Evolutionary conservation across 257 asterid genomes (phyloP).

Genomic region (Solanum ossicruentum): DNA sequence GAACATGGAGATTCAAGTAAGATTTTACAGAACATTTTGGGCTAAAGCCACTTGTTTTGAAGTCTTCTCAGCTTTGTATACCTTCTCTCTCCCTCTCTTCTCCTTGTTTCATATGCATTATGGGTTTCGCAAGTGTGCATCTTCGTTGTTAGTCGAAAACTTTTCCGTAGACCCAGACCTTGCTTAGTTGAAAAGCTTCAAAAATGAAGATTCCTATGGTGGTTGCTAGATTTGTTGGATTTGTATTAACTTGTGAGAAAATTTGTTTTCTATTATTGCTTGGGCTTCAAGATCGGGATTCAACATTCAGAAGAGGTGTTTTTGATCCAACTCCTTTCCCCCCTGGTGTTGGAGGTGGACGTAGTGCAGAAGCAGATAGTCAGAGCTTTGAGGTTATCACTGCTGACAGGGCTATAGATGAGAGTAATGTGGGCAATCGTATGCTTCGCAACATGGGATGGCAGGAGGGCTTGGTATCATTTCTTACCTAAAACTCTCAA

Average conservation of each 20-base stretch:
- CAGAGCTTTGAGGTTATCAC: slow-evolving; percentile 85
- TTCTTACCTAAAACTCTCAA: slow-evolving; percentile 30
- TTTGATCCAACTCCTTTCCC: slow-evolving; percentile 95
- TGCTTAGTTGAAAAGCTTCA: slow-evolving; percentile 26
- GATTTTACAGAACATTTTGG: slow-evolving; percentile 15
- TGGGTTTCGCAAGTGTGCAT: background rate
- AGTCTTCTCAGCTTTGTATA: background rate
- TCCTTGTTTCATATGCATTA: background rate
- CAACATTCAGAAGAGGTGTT: slow-evolving; percentile 58
- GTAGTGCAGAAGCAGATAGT: slow-evolving; percentile 47
- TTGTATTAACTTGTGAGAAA: slow-evolving; percentile 62
- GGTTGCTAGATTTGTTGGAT: slow-evolving; percentile 40
- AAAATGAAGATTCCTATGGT: slow-evolving; percentile 46
- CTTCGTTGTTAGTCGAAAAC: slow-evolving; percentile 8
- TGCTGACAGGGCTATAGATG: slow-evolving; percentile 84
- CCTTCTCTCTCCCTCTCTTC: background rate
- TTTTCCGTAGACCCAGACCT: slow-evolving; percentile 23
- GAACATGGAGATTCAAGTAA: slow-evolving; percentile 84
- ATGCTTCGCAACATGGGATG: slow-evolving; percentile 99
- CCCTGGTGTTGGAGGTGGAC: slow-evolving; percentile 98
- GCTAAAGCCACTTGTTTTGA: background rate
- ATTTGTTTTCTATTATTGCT: slow-evolving; percentile 47
- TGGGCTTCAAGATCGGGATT: slow-evolving; percentile 72
- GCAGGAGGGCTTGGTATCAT: slow-evolving; percentile 99
- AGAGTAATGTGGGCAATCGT: slow-evolving; percentile 89